Evolutionary conservation across 495 filamentous ascomycete genomes (phyloP).

Genomic region (Clavariopsis aquatica): DNA sequence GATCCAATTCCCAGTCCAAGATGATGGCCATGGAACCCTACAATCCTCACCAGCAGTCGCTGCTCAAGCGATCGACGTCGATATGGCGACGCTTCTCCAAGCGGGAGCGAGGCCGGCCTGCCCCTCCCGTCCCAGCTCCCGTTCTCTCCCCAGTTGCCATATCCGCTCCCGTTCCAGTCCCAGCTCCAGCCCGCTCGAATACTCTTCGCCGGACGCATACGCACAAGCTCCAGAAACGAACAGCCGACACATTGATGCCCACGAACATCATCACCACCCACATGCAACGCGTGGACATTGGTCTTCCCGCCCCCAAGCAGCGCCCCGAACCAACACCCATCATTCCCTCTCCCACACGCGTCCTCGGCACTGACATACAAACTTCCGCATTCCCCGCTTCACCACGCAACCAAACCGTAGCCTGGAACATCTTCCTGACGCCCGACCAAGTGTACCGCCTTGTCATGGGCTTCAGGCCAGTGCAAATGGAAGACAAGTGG

Average conservation of each 20-base stretch:
- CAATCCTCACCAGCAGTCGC: neutral
- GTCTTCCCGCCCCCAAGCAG: constrained; percentile 2
- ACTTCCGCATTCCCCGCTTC: constrained; percentile 10
- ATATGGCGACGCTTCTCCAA: constrained; percentile 23
- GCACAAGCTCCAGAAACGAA: constrained; percentile 6
- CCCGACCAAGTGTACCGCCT: constrained; percentile 25
- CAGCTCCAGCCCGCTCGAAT: neutral
- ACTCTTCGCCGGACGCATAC: neutral
- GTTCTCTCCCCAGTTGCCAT: neutral
- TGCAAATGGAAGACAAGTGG: constrained; percentile 36
- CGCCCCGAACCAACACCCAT: neutral
- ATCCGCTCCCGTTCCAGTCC: neutral
- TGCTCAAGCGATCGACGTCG: constrained; percentile 3
- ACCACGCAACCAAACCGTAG: constrained; percentile 11
- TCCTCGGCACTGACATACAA: constrained; percentile 16
- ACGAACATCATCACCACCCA: neutral
- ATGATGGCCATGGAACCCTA: constrained; percentile 8
- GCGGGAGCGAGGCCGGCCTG: neutral
- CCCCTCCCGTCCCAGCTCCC: neutral
- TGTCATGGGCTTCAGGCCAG: constrained; percentile 26
- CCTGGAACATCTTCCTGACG: constrained; percentile 28
- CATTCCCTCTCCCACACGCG: neutral
- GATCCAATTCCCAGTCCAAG: neutral
- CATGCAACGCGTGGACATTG: neutral
- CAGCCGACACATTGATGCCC: neutral